Percentiles rank a stretch among this genome's conserved stretches.
Evolutionary conservation across 2,329 filamentous ascomycete species (phyloP).

Genomic region (Graphilbum fragrans): DNA sequence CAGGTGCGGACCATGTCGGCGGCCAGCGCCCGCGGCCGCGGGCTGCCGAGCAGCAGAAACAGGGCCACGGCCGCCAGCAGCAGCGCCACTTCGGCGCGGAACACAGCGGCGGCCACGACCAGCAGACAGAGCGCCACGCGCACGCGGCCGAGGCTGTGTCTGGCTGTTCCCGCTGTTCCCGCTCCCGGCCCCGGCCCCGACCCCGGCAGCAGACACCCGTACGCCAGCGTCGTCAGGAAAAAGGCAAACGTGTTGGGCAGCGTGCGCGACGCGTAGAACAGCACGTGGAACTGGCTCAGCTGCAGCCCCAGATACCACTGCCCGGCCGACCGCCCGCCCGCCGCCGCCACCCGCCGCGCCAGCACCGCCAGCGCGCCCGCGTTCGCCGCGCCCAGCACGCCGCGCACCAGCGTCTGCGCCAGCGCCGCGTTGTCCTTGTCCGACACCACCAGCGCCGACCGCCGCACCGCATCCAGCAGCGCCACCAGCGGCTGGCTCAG

Average conservation of each 20-base stretch:
- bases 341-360: conserved; percentile 45
- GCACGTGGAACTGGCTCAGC: conserved; percentile 77
- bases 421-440: conserved; percentile 16
- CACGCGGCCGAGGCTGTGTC: conserved; percentile 28
- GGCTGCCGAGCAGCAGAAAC: conserved; percentile 45
- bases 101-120: conserved; percentile 70
- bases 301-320: conserved; percentile 74
- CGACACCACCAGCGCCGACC: conserved; percentile 13
- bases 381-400: conserved; percentile 68
- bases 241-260: conserved; percentile 97
- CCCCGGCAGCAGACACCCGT: conserved; percentile 22
- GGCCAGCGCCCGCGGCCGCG: conserved; percentile 8
- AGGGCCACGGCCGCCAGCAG: conserved; percentile 58
- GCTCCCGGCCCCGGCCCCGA: neutral
- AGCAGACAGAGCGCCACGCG: conserved; percentile 61
- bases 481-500: conserved; percentile 54
- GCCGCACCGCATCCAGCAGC: conserved; percentile 31
- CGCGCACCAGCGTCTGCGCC: conserved; percentile 55
- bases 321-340: conserved; percentile 56
- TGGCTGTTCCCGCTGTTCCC: too few relatives aligned
- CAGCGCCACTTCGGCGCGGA: conserved; percentile 80
- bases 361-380: conserved; percentile 56
- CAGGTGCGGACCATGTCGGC: conserved; percentile 55
- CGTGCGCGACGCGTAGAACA: conserved; percentile 85
- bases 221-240: conserved; percentile 47